Evolutionary conservation across 805 yeast genomes (phyloP).

Genomic region (Kodamaea lidongshanica): DNA sequence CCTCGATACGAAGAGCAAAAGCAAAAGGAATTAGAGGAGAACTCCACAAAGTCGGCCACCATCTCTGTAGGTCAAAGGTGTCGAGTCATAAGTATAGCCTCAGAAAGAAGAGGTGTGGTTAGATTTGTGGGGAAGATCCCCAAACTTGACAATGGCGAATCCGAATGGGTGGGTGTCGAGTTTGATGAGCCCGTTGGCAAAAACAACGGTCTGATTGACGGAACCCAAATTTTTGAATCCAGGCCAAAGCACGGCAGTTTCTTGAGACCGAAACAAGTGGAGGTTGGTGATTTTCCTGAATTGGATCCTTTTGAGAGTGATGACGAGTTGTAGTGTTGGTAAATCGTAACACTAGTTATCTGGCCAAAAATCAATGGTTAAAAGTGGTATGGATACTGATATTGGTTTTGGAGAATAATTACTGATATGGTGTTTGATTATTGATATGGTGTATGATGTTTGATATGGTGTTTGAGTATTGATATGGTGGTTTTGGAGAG

Average conservation of each 20-base stretch:
- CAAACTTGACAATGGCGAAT: constrained; percentile 45
- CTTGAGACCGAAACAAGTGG: constrained; percentile 61
- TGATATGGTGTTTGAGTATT: no score
- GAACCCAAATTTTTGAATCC: constrained; percentile 53
- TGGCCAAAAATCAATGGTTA: no score
- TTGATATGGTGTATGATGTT: no score
- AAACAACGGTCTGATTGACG: constrained; percentile 72
- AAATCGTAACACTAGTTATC: no score
- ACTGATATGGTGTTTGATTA: no score
- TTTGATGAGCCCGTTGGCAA: constrained; percentile 84
- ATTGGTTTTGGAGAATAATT: no score
- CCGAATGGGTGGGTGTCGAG: constrained; percentile 76
- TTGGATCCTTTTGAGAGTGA: constrained; percentile 40
- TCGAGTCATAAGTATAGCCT: constrained; percentile 37
- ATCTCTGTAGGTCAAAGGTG: constrained; percentile 51
- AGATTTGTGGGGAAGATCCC: constrained; percentile 63
- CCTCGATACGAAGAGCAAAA: constrained; percentile 38
- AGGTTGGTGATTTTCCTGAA: constrained; percentile 62
- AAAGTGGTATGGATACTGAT: no score
- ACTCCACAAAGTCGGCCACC: constrained; percentile 18
- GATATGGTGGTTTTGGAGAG: no score
- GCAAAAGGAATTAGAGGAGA: constrained; percentile 22
- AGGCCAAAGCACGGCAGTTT: constrained; percentile 66
- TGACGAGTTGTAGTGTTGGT: constrained; percentile 31
- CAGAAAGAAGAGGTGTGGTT: constrained; percentile 65